Evolutionary conservation across 2,329 filamentous ascomycete genomes (phyloP).

Genomic region (Piedraia hortae): DNA sequence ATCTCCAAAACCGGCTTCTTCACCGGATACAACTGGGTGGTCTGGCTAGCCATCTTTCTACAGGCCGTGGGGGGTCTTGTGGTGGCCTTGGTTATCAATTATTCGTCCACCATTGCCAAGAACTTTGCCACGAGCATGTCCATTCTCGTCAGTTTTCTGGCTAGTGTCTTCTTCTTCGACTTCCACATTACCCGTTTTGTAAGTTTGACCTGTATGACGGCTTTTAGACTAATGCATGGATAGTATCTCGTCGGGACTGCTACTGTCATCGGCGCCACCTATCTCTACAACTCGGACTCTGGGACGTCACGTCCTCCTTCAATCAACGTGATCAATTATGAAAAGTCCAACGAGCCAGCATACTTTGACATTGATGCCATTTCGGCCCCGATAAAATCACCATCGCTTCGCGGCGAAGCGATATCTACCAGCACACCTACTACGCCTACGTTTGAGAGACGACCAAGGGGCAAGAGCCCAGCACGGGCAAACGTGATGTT

Average conservation of each 20-base stretch:
- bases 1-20: slow-evolving; percentile 77
- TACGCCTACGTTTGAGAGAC: slow-evolving; percentile 11
- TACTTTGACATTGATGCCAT: slow-evolving; percentile 19
- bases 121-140: slow-evolving; percentile 85
- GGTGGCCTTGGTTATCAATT: slow-evolving; percentile 56
- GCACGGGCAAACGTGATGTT: too few species aligned
- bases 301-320: slow-evolving; percentile 30
- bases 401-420: slow-evolving; percentile 17
- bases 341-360: slow-evolving; percentile 29
- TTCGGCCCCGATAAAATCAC: slow-evolving; percentile 20
- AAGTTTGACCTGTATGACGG: slow-evolving; percentile 15
- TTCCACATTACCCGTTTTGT: slow-evolving; percentile 47
- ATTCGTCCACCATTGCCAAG: slow-evolving; percentile 73
- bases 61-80: slow-evolving; percentile 67
- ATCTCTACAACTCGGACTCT: slow-evolving; percentile 51
- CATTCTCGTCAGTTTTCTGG: slow-evolving; percentile 63
- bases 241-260: slow-evolving; percentile 62
- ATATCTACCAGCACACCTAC: slow-evolving; percentile 22
- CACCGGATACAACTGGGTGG: slow-evolving; percentile 73
- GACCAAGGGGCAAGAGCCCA: slow-evolving; percentile 12
- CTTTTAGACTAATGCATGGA: slow-evolving; percentile 2
- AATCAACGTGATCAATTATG: slow-evolving; percentile 43
- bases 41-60: slow-evolving; percentile 60
- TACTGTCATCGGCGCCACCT: slow-evolving; percentile 57
- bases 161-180: slow-evolving; percentile 64